Base-by-base conservation (phyloP, 805 yeast genomes). In the Nakazawaea ishiwadae region DNA sequence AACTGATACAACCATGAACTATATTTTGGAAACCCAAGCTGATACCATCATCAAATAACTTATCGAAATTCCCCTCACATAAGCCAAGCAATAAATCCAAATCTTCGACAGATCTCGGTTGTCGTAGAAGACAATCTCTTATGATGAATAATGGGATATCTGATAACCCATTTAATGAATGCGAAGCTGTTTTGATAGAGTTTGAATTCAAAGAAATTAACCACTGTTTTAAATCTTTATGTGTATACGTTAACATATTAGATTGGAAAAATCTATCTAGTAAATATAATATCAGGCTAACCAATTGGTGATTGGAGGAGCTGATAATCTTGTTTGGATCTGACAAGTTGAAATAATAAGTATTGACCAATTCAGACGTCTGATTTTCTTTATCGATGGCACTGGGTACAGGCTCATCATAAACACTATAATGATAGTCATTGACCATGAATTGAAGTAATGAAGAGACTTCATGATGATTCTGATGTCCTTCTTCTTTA, bases 1-100 rank as follows among this genome's bases (percentile, higher is more conserved):
- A 42, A 11, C 35, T 17, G 11, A 37, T 34, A 37, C 42, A 42
- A 5, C 42, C 41, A 6, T 42, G 30, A 2, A 42, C 12, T n/a
- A 42, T 6, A 24, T 42, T 42, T 23, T 23, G 26, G 26, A 7
- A 23, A 23, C 26, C 10, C 26, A 10, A 23, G 26, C 10, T 23
- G 26, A 8, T 23, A 10, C 7, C 10, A 23, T 23, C 26, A 23
- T 8, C 7, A 8, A 23, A 18, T 16, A 15, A 5, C 9, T 23
- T 21, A 3, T 8, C 4, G 2, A 12, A 15, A 23, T 31, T 29
- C 5, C 12, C 14, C 8, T 16, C 20, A 6, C 14, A 21, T 1
- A 18, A 14, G n/a, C 12, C 14, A 10, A 32, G 5, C 10, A 42
- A 12, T 8, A 37, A n/a, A 3, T 20, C 10, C 12, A 37, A 12